A percentile compares a stretch with the other conserved stretches of the same genome.
Evolutionary conservation across 768 basidiomycete species (phyloP).

Genomic region (Naganishia vishniacii): DNA sequence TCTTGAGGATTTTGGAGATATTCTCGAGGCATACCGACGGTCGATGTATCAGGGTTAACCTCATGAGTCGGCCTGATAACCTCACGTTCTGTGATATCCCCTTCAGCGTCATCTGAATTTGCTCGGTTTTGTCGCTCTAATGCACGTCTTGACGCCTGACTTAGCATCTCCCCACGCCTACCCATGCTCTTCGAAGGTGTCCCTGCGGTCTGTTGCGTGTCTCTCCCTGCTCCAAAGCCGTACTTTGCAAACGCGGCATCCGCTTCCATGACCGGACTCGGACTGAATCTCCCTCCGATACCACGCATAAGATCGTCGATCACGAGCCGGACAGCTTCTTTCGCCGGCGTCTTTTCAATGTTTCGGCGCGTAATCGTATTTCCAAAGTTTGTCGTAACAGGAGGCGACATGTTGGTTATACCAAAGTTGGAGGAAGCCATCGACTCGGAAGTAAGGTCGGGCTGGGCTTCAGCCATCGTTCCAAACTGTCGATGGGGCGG

Average conservation of each 20-base stretch:
- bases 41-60: conserved; percentile 1
- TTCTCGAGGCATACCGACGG: conserved; percentile 24
- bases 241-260: conserved; percentile 41
- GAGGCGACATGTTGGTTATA: conserved; percentile 51
- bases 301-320: conserved; percentile 60
- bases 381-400: conserved; percentile 56
- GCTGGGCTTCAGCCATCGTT: conserved; percentile 32
- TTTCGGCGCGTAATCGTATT: conserved; percentile 13
- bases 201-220: conserved; percentile 7
- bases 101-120: conserved; percentile 7
- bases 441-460: conserved; percentile 52
- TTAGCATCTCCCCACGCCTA: conserved; percentile 12
- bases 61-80: not conserved
- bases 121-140: conserved; percentile 11
- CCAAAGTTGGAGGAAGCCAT: conserved; percentile 54
- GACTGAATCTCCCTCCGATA: conserved; percentile 26
- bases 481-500: conserved; percentile 50
- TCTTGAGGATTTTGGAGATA: not conserved
- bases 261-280: conserved; percentile 36
- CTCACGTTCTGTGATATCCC: not conserved
- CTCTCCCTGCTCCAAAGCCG: conserved; percentile 13
- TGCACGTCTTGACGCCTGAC: not conserved
- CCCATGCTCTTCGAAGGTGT: conserved; percentile 20
- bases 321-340: conserved; percentile 62
- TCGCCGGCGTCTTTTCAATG: conserved; percentile 50